A percentile compares a stretch with the other conserved stretches of the same genome.
phyloP scores from a whole-genome alignment of 805 yeast species.

The Sugiyamaella boreocaroliniensis region DNA sequence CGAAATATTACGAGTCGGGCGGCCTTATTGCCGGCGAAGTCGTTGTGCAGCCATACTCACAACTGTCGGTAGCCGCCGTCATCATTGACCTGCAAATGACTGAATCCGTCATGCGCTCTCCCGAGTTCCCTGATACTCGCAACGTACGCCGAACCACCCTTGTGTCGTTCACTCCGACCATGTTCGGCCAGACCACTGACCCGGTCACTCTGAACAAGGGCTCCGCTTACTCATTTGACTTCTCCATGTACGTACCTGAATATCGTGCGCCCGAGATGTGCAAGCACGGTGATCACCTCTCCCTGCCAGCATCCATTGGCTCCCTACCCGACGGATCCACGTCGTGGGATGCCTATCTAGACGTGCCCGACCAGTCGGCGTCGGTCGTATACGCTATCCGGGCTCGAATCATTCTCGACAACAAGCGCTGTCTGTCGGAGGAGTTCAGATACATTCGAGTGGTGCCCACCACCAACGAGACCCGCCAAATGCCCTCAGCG shows the following conservation, averaged over 20 bases:
- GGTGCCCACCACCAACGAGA: neutral
- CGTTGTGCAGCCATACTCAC: slow-evolving; percentile 2
- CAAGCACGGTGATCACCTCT: slow-evolving; percentile 4
- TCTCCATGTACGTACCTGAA: slow-evolving; percentile 10
- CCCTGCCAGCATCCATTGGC: slow-evolving; percentile 13
- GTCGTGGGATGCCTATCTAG: neutral
- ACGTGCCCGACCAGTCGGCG: slow-evolving; percentile 9
- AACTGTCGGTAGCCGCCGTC: slow-evolving; percentile 1
- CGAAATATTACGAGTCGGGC: slow-evolving; percentile 4
- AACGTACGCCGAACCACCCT: neutral
- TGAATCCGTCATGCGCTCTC: slow-evolving; percentile 8
- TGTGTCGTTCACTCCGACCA: slow-evolving; percentile 1
- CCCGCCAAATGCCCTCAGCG: neutral
- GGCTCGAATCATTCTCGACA: slow-evolving; percentile 2
- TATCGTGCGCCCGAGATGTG: slow-evolving; percentile 2
- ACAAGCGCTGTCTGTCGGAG: neutral
- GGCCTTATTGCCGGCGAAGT: slow-evolving; percentile 7
- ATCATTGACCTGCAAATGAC: slow-evolving; percentile 5
- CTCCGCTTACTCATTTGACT: slow-evolving; percentile 4
- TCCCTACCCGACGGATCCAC: slow-evolving; percentile 1
- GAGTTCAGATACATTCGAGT: neutral
- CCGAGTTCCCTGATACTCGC: slow-evolving; percentile 8
- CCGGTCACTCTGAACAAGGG: slow-evolving; percentile 6
- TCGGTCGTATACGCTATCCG: slow-evolving; percentile 1
- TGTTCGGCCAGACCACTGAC: neutral